Evolutionary conservation across 129 eudicot genomes (phyloP), one percentile per base, ranked within the genome.

Genomic region (Silybum marianum): DNA sequence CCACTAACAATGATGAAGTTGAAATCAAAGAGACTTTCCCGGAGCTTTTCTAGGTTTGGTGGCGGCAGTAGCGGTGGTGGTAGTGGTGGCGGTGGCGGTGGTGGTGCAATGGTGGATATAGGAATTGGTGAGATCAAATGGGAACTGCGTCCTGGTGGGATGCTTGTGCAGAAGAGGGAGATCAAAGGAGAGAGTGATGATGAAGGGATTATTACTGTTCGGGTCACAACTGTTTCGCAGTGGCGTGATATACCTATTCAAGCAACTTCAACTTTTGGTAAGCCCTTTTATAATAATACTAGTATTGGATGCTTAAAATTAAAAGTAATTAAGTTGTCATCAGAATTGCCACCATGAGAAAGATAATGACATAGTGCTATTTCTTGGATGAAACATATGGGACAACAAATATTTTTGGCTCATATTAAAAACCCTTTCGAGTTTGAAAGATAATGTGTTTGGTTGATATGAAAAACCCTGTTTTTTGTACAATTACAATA

Each of bases 141-240:
- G 98, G 98, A 93, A 78, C 28, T 93, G 8, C 90, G 97, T 6
- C 98, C 98, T 1, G 95, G 97, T 8, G 97, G 98, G 67, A 93
- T 93, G 98, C 91, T 93, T 75, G 98, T 93, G 51, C 97, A 93
- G 62, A 86, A 44, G 71, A 85, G 97, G 74, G 97, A 93, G 71
- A 84, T 54, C 0, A 40, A 40, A 7, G 84, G 75, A 18, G 86
- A 87, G 1, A 54, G 71, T 69, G 75, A 39, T 0, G 82, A 42
- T 5, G 94, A 89, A 40, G 90, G 46, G 13, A 25, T 80, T 3
- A 91, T 93, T 77, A 72, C 83, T 0, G 68, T 91, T 40, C 90
- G 88, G 44, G 93, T 93, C 6, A 89, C 97, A 1, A 89, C 90
- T 18, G 95, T 90, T 62, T 88, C 98, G 5, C 34, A 85, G 0